These are phyloP conservation scores for Oldenlandia corymbosa DNA, from an alignment of 257 asterid genomes.

Conservation along the genomic window DNA sequence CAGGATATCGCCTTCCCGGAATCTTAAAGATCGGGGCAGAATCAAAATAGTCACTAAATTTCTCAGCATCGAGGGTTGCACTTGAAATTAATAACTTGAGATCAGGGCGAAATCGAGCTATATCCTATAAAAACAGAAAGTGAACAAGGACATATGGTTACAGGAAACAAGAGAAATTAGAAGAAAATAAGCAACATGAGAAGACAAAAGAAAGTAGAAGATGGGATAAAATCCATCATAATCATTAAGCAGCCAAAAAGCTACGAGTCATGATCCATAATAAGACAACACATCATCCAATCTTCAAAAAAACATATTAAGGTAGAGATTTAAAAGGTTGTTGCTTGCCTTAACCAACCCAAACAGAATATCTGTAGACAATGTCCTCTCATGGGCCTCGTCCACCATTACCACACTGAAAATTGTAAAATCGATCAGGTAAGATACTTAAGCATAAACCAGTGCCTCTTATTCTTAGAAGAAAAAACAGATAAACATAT, in stretches of 20 bases:
- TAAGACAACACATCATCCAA: background rate
- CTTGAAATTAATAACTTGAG: slow-evolving; percentile 86
- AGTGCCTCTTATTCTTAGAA: background rate
- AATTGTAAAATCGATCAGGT: slow-evolving; percentile 11
- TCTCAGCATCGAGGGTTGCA: slow-evolving; percentile 91
- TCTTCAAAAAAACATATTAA: background rate
- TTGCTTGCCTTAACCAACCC: slow-evolving; percentile 76
- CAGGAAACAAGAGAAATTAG: slow-evolving; percentile 6
- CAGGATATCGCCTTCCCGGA: slow-evolving; percentile 95
- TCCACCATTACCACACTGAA: slow-evolving; percentile 91
- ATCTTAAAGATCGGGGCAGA: slow-evolving; percentile 53
- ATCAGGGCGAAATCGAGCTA: slow-evolving; percentile 79
- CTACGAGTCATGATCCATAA: too few species aligned
- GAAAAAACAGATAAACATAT: background rate
- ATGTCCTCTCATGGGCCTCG: slow-evolving; percentile 94
- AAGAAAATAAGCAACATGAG: slow-evolving; percentile 5
- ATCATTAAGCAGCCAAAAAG: too few species aligned
- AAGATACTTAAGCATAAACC: slow-evolving; percentile 14
- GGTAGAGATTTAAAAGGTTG: background rate
- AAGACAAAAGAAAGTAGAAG: slow-evolving; percentile 5
- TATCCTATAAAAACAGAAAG: slow-evolving; percentile 42
- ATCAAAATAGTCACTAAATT: slow-evolving; percentile 47
- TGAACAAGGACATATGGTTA: background rate
- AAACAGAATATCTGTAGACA: slow-evolving; percentile 84
- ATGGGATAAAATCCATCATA: too few species aligned